Percentiles rank a stretch among this genome's conserved stretches.
Evolutionary conservation across 2,329 filamentous ascomycete genomes (phyloP).

Genomic region (Calonectria pteridis): DNA sequence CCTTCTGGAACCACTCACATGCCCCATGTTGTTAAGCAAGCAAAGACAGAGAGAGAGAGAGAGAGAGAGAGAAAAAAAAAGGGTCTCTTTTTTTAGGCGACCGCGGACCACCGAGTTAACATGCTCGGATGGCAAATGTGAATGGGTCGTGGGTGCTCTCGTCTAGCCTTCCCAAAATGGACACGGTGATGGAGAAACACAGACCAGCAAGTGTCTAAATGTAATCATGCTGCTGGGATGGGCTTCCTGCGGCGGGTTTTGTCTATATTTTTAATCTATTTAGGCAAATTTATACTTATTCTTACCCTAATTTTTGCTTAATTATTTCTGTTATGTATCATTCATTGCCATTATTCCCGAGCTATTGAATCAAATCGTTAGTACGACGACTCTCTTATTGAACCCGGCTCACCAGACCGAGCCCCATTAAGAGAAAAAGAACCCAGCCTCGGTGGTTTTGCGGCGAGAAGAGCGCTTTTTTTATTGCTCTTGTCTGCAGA

Average conservation of each 20-base stretch:
- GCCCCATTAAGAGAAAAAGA: not conserved
- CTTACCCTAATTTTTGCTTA: not conserved
- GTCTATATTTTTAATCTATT: not conserved
- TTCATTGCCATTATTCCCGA: not conserved
- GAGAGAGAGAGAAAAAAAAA: not conserved
- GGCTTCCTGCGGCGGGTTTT: not conserved
- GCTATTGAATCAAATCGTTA: not conserved
- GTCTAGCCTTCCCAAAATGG: conserved; percentile 28
- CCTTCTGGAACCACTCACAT: conserved; percentile 21
- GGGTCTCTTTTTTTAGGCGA: not conserved
- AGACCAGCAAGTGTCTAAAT: conserved; percentile 26
- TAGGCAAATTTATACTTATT: not conserved
- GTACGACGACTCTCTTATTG: not conserved
- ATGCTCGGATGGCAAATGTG: not conserved
- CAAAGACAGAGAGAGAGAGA: no score
- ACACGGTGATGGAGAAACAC: conserved; percentile 21
- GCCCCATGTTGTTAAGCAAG: not conserved
- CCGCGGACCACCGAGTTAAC: not conserved
- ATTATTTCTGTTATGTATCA: not conserved
- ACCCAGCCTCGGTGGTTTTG: conserved; percentile 30
- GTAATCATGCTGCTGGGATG: not conserved
- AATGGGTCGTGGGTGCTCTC: conserved; percentile 8
- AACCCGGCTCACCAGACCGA: not conserved
- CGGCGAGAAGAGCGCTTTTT: conserved; percentile 25
- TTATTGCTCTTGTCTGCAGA: not conserved